Evolutionary conservation across 2,329 filamentous ascomycete species (phyloP).

Genomic region (Teratosphaeria gauchensis): DNA sequence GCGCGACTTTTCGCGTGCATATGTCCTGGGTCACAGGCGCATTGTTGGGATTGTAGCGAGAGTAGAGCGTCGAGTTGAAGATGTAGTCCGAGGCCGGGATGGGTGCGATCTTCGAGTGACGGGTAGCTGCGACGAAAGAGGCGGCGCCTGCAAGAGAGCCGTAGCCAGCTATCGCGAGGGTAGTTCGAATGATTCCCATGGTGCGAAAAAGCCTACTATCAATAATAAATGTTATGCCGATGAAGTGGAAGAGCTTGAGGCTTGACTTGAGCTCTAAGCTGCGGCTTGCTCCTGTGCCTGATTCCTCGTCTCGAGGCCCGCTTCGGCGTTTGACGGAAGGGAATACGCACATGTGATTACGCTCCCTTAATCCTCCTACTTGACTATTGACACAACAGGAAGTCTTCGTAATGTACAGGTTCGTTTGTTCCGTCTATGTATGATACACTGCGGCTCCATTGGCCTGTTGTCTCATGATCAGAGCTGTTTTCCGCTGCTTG

Average conservation of each 20-base stretch:
- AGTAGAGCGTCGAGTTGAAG: conserved; percentile 49
- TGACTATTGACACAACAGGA: too few relatives aligned
- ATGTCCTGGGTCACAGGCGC: conserved; percentile 58
- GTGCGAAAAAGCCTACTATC: background rate
- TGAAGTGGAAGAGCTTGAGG: background rate
- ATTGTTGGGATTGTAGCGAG: conserved; percentile 50
- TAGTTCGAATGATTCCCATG: conserved; percentile 25
- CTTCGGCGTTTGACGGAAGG: background rate
- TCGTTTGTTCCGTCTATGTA: background rate
- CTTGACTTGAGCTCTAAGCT: background rate
- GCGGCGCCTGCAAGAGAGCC: conserved; percentile 37
- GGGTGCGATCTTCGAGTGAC: conserved; percentile 47
- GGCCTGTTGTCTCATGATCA: background rate
- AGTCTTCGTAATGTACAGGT: too few relatives aligned
- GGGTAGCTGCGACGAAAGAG: conserved; percentile 43
- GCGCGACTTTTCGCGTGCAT: conserved; percentile 52
- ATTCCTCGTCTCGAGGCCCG: background rate
- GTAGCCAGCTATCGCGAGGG: conserved; percentile 24
- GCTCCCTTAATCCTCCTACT: too few relatives aligned
- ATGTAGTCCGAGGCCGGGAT: conserved; percentile 53
- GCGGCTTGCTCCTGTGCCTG: background rate
- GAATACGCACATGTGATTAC: too few relatives aligned
- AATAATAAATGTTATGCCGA: background rate
- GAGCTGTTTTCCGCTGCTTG: too few relatives aligned
- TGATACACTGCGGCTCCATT: background rate